A percentile compares a stretch with the other conserved stretches of the same genome.
These are phyloP conservation scores for Mycoemilia scoparia DNA, from an alignment of 192 early-diverging fungal genomes.

Conservation along the genomic window DNA sequence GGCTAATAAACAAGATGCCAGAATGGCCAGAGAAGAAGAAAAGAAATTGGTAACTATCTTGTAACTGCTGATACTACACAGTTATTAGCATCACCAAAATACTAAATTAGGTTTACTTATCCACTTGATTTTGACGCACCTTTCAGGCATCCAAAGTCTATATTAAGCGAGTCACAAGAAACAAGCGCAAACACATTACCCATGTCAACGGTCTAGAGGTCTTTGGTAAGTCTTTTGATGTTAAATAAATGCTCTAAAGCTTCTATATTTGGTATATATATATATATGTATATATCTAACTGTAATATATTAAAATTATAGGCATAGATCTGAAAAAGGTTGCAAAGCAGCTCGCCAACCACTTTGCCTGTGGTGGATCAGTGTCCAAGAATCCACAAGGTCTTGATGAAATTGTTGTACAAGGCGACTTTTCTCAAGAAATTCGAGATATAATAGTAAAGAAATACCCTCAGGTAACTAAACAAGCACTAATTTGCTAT, in stretches of 20 bases:
- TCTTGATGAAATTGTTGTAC: conserved; percentile 87
- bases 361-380: conserved; percentile 91
- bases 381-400: conserved; percentile 84
- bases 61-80: not conserved
- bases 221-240: conserved; percentile 40
- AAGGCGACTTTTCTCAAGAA: conserved; percentile 88
- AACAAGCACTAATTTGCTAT: no score
- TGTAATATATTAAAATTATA: no score
- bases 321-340: conserved; percentile 93
- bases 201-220: conserved; percentile 66
- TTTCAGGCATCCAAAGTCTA: conserved; percentile 47
- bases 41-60: conserved; percentile 48
- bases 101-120: not conserved
- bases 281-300: not conserved
- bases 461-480: conserved; percentile 54
- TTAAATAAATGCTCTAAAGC: not conserved
- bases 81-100: not conserved
- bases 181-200: conserved; percentile 83
- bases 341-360: conserved; percentile 85
- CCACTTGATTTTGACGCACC: conserved; percentile 7
- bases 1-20: conserved; percentile 42
- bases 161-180: conserved; percentile 80
- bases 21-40: conserved; percentile 51
- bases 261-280: not conserved
- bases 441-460: conserved; percentile 64